Conservation (phyloP, 2,329 filamentous ascomycete genomes). For the Trematosphaeria pertusa region DNA sequence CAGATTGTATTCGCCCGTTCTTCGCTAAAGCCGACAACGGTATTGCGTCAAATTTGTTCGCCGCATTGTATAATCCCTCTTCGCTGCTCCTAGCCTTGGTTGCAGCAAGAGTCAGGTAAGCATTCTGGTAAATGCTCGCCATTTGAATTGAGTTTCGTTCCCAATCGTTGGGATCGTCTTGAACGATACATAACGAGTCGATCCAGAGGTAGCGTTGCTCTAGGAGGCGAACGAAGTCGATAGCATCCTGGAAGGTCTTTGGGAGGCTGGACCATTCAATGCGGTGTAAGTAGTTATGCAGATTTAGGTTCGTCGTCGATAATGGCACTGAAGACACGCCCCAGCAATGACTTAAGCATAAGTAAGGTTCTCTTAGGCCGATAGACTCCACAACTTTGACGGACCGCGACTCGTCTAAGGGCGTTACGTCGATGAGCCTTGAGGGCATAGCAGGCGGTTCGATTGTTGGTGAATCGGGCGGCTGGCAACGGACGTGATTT, state of each 20-base stretch:
- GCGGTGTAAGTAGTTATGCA: not conserved
- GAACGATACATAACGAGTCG: slow-evolving; percentile 9
- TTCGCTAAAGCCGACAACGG: not conserved
- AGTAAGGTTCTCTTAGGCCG: not conserved
- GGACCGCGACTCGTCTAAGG: not conserved
- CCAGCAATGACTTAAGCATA: slow-evolving; percentile 15
- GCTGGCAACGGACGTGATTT: not conserved
- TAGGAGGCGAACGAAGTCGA: not conserved
- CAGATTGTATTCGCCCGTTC: not conserved
- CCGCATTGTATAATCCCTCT: slow-evolving; percentile 1
- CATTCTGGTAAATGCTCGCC: slow-evolving; percentile 5
- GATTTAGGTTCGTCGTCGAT: not conserved
- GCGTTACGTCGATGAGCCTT: not conserved
- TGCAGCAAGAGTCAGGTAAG: slow-evolving; percentile 11
- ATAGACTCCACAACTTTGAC: not conserved
- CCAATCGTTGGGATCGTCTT: slow-evolving; percentile 4
- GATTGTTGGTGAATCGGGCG: too few relatives aligned
- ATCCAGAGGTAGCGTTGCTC: slow-evolving; percentile 5
- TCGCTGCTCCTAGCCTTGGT: not conserved
- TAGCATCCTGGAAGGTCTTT: slow-evolving; percentile 6
- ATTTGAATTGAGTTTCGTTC: slow-evolving; percentile 2
- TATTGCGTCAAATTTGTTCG: not conserved
- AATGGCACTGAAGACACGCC: not conserved
- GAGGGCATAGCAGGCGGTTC: too few relatives aligned
- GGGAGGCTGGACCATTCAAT: not conserved